Evolutionary conservation across 495 filamentous ascomycete species (phyloP), one percentile per base, ranked within the genome.

Genomic region (Platismatia glauca): DNA sequence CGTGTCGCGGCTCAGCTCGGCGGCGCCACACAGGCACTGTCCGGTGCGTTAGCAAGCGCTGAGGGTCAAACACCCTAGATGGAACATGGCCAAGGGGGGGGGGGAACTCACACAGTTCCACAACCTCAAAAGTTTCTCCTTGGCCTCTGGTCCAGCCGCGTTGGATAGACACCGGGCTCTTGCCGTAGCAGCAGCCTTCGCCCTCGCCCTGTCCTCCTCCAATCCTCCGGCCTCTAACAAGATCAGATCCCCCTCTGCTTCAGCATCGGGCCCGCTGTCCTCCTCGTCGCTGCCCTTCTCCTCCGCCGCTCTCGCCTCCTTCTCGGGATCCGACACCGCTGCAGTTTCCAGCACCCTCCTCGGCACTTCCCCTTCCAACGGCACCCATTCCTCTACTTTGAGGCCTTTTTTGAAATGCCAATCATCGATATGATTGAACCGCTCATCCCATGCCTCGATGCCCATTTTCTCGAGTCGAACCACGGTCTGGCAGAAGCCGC

Each of bases 341-440:
- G 18, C 37, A 1, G 18, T 38, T 48, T 37, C 67, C 48, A 55
- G 31, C 6, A 50, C 11, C 4, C 69, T 58, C 43, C 61, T 66
- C 35, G 69, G 58, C 12, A 59, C 31, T 34, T 69, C 59, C 38
- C 58, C 57, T 27, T 70, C 66, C 27, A 73, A 55, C 4, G 71
- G 73, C 37, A 68, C 43, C 84, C 84, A 86, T 31, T 78, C 71
- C 16, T 73, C 71, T 34, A 85, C 81, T 3, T 74, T 69, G 64
- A 75, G 68, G 27, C 75, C 76, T 46, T 83, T 78, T 57, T 81
- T 78, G 62, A 89, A 92, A 70, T 96, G 92, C 58, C 84, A 77
- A 0, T 67, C 59, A 64, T 91, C 91, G 55, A 96, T 92, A 72
- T 97, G 93, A 69, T 94, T 84, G 69, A 91, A 93, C 6, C 93